A percentile compares a stretch with the other conserved stretches of the same genome.
These are phyloP conservation scores for Nicotiana rustica DNA, from an alignment of 305 asterid genomes.

Conservation along the genomic window DNA sequence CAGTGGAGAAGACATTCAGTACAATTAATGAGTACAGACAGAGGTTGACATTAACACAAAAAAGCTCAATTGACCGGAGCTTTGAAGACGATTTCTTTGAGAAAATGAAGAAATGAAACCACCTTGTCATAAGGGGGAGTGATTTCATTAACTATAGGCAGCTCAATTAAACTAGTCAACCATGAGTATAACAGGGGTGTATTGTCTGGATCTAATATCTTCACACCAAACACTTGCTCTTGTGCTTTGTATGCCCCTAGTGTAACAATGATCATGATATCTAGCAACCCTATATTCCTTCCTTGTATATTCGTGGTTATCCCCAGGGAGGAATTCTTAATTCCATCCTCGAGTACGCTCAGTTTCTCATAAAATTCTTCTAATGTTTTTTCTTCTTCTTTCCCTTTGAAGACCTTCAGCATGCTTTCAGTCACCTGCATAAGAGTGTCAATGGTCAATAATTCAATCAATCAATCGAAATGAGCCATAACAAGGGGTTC, in stretches of 20 bases:
- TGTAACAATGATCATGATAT: constrained; percentile 33
- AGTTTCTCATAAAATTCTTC: constrained; percentile 27
- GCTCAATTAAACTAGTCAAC: constrained; percentile 34
- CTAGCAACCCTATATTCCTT: constrained; percentile 30
- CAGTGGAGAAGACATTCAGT: background rate
- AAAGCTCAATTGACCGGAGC: background rate
- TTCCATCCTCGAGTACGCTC: constrained; percentile 35
- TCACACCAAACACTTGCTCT: constrained; percentile 33
- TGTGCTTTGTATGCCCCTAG: constrained; percentile 37
- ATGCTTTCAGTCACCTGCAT: constrained; percentile 27
- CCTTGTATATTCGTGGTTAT: background rate
- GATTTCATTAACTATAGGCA: constrained; percentile 36
- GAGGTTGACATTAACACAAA: background rate
- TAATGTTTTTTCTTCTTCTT: constrained; percentile 25
- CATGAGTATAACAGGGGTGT: constrained; percentile 36
- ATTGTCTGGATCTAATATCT: constrained; percentile 31
- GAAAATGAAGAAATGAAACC: constrained; percentile 24
- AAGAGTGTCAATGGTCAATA: background rate
- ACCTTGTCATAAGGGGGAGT: constrained; percentile 19
- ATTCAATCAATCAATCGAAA: too few species aligned
- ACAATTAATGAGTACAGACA: background rate
- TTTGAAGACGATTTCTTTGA: background rate
- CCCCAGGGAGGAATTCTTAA: background rate
- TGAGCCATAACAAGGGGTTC: too few species aligned
- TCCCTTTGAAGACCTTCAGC: background rate